Base-by-base conservation (phyloP, 139 green algal species). In the Limnomonas spitsbergensis region DNA sequence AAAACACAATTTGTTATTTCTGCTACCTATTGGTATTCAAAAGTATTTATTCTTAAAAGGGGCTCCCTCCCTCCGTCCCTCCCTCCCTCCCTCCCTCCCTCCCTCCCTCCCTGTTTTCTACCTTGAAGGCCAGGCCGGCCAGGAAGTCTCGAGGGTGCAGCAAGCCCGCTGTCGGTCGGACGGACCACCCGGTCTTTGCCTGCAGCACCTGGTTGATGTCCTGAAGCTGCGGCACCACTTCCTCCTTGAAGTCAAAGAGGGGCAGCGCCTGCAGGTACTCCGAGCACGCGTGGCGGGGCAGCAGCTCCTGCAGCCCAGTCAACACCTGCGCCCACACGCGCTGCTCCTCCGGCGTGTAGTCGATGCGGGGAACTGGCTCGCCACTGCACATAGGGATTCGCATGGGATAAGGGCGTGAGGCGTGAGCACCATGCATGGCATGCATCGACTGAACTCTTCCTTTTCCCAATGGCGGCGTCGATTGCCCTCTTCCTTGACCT, bases 141-240 rank as follows among this genome's bases (percentile, higher is more conserved):
- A 98, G 85, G 85, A 98, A 98, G 84, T 98, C 92, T 0, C 94
- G 82, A 2, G 94, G 94, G 83, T 97, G 93, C 80, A 98, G 91
- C 53, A 98, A 82, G 1, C 94, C 94, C 3, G 94, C 94, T 31
- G 96, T 91, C 0, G 94, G 94, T 1, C 94, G 84, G 3, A 95
- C 83, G 40, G 38, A 78, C 89, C 89, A 97, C 0, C 91, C 92
- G 1, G 88, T 96, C 14, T 47, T 32, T 14, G 4, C 9, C 54
- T 82, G 71, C 37, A 97, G 82, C 38, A 90, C 79, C 2, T 83
- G 42, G 1, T 73, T 83, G 27, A 97, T 69, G 71, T 97, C 93
- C 54, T 94, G 72, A 26, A 97, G 86, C 88, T 97, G 93, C 0
- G 93, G 93, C 4, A 97, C 81, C 80, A 81, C 31, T 37, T 89